Base-by-base conservation (phyloP, 192 early-diverging fungal species). In the Podila horticola region DNA sequence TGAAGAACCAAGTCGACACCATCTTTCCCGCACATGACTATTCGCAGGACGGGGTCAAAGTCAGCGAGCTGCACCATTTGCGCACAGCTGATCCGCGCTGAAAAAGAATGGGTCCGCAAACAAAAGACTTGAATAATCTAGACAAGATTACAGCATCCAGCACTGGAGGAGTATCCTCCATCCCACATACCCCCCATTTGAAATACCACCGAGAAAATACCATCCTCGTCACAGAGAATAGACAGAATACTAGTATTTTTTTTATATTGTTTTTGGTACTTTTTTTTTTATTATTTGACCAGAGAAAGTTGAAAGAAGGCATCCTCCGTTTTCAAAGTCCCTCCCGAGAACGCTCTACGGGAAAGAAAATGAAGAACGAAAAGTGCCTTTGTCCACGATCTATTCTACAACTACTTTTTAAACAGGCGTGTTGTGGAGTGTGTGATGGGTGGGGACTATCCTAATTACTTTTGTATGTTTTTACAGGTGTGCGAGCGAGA, bases 21-120 rank as follows among this genome's bases (percentile, higher is more conserved):
- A 72, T 84, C 22, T 75, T 84, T 58, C 83, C 76, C 1, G 72
- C 73, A 6, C 83, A 84, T 38, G 83, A 84, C 52, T 69, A 69
- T 28, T 72, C 38, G 19, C 24, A 24, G 12, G 65, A 75, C 61
- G 83, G 76, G 0, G 28, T 84, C 52, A 60, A 84, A 12, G 61
- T 84, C 12, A 69, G 68, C 29, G 72, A 74, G 64, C 75, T 81
- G 60, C 72, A 62, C 19, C 59, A 50, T 24, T 62, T 67, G 0
- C 34, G 31, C 33, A 50, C 31, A 24, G 1, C 41, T 17, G 41
- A 45, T 45, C 15, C 41, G 9, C 7, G 38, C 38, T 41, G 38
- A 41, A 2, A 2, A 41, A n/a, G n/a, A n/a, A n/a, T n/a, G n/a
- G n/a, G n/a, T n/a, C n/a, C n/a, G n/a, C n/a, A n/a, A n/a, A n/a